A percentile compares a stretch with the other conserved stretches of the same genome.
These are phyloP conservation scores for Colletotrichum cereale DNA, from an alignment of 2,329 filamentous ascomycete genomes.

Conservation along the genomic window DNA sequence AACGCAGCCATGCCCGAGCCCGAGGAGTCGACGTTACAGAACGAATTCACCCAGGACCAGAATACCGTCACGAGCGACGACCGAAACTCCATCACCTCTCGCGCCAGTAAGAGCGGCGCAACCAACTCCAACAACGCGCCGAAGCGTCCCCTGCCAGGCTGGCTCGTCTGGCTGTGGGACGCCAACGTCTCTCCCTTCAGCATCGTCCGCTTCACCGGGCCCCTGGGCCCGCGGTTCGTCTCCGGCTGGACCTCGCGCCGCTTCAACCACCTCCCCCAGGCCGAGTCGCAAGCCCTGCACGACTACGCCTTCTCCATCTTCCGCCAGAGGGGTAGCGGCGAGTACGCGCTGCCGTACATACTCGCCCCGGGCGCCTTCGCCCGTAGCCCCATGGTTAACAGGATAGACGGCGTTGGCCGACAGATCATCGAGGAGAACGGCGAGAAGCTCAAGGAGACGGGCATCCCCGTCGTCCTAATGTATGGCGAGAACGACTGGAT, in stretches of 20 bases:
- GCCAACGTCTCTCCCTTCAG: slow-evolving; percentile 96
- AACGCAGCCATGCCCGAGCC: slow-evolving; percentile 84
- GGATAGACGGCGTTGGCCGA: slow-evolving; percentile 89
- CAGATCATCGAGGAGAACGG: slow-evolving; percentile 61
- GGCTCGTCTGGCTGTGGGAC: slow-evolving; percentile 96
- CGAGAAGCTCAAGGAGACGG: slow-evolving; percentile 63
- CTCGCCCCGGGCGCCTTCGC: slow-evolving; percentile 95
- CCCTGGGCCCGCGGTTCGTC: slow-evolving; percentile 89
- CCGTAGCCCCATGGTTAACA: slow-evolving; percentile 85
- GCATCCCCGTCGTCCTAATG: slow-evolving; percentile 90
- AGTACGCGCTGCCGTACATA: slow-evolving; percentile 93
- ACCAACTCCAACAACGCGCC: slow-evolving; percentile 52
- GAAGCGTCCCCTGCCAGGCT: slow-evolving; percentile 77
- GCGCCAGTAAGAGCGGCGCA: slow-evolving; percentile 52
- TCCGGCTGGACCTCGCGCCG: slow-evolving; percentile 95
- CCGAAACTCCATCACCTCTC: slow-evolving; percentile 45
- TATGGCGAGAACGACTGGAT: slow-evolving; percentile 99
- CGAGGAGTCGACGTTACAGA: slow-evolving; percentile 76
- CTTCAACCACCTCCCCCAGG: slow-evolving; percentile 86
- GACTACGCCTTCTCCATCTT: slow-evolving; percentile 96
- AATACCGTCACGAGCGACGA: slow-evolving; percentile 61
- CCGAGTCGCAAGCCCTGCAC: slow-evolving; percentile 87
- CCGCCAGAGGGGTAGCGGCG: slow-evolving; percentile 89
- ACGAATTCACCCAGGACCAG: slow-evolving; percentile 85
- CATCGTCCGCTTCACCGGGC: slow-evolving; percentile 87